These are phyloP conservation scores for Cyamopsis tetragonoloba DNA, from an alignment of 306 rosid species.

Conservation along the genomic window DNA sequence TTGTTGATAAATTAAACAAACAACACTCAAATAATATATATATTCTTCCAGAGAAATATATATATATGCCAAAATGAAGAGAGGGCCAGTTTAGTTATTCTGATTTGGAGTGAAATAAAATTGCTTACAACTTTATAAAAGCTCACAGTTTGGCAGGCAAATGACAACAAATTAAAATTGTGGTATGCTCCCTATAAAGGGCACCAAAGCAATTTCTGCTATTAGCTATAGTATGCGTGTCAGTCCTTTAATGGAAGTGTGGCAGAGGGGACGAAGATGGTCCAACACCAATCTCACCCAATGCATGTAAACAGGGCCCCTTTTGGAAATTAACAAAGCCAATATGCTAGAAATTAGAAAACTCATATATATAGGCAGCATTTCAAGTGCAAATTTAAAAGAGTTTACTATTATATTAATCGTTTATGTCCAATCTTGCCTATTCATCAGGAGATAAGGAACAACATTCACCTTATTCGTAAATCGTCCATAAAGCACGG, in stretches of 20 bases:
- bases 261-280: slow-evolving; percentile 18
- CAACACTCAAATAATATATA: too few relatives aligned
- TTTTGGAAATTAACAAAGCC: slow-evolving; percentile 33
- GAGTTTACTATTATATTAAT: too few relatives aligned
- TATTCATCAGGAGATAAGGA: too few relatives aligned
- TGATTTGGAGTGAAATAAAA: background rate
- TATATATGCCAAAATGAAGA: slow-evolving; percentile 13
- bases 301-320: slow-evolving; percentile 40
- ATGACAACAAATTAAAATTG: too few relatives aligned
- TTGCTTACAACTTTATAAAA: background rate
- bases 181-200: slow-evolving; percentile 39
- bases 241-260: slow-evolving; percentile 17
- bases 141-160: slow-evolving; percentile 27
- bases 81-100: slow-evolving; percentile 29
- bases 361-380: too few relatives aligned
- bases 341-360: slow-evolving; percentile 22
- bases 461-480: too few relatives aligned
- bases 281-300: slow-evolving; percentile 33
- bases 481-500: too few relatives aligned
- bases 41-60: background rate
- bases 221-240: slow-evolving; percentile 25
- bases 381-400: too few relatives aligned
- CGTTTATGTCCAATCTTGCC: too few relatives aligned
- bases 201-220: slow-evolving; percentile 13
- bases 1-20: too few relatives aligned